Evolutionary conservation across 2,329 filamentous ascomycete species (phyloP), one percentile per base, ranked within the genome.

Genomic region (Lecanicillium sp.): DNA sequence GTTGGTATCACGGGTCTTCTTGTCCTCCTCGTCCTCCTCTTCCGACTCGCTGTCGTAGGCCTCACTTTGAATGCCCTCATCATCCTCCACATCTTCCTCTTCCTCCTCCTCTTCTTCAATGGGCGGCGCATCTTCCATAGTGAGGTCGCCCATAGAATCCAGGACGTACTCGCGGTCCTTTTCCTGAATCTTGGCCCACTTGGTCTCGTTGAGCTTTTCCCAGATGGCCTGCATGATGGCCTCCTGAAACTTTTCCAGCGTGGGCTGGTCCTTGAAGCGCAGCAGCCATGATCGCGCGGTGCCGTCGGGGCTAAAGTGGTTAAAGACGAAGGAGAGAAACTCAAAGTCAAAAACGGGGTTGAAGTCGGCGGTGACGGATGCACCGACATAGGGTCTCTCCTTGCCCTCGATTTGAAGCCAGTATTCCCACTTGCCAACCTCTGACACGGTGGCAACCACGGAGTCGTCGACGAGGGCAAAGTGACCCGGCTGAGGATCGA

Each of bases 281-380:
- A 98, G 68, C 12, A 98, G 74, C 90, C 92, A 98, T 1, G 92
- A 98, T 59, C 89, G 94, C 4, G 92, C 90, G 2, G 84, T 85
- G 2, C 89, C 87, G 60, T 96, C 87, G 27, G 81, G 74, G 12
- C 84, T 77, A 58, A 95, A 97, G 58, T 96, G 88, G 55, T 98
- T 98, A 74, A 98, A 98, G 54, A 98, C 96, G 59, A 97, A 97
- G 0, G 90, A 97, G n/a, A 95, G 72, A 53, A 90, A 97, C 60
- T 98, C 92, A 49, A 96, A 97, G 64, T 97, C 97, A 70, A 97
- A 98, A 15, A 98, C 89, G 0, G 92, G 92, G 52, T 97, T 97
- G 61, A 97, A 87, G 50, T 98, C 92, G 6, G 87, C 83, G 20
- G 88, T 71, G 20, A 98, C 79, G 3, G 83, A 75, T 47, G 94